A percentile compares a stretch with the other conserved stretches of the same genome.
These are phyloP conservation scores for Echria macrotheca DNA, from an alignment of 495 filamentous ascomycete genomes.

Conservation along the genomic window DNA sequence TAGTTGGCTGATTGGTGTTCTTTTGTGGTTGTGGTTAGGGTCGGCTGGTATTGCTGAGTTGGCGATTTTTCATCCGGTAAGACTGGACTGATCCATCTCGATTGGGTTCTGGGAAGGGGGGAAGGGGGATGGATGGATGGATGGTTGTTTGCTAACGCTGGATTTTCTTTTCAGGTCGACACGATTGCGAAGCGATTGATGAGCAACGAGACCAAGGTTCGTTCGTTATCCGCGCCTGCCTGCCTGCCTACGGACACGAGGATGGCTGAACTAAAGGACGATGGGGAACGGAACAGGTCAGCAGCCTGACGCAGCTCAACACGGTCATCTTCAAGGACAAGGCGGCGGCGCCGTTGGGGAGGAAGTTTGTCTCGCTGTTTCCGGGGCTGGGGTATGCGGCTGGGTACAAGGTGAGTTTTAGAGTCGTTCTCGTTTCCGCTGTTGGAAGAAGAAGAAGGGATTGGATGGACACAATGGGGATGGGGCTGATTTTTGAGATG, in stretches of 20 bases:
- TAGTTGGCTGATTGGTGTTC: background rate
- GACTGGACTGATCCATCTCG: too few relatives aligned
- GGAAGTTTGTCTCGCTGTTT: constrained; percentile 93
- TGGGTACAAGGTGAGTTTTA: constrained; percentile 83
- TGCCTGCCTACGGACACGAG: too few relatives aligned
- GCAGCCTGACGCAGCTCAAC: constrained; percentile 60
- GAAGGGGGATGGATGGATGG: too few relatives aligned
- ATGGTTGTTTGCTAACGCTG: too few relatives aligned
- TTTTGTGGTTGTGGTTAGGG: constrained; percentile 43
- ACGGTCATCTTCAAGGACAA: constrained; percentile 90
- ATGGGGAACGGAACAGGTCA: constrained; percentile 46
- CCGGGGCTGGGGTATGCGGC: constrained; percentile 95
- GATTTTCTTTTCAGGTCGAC: too few relatives aligned
- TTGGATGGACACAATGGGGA: too few relatives aligned
- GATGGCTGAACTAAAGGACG: constrained; percentile 15
- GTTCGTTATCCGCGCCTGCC: too few relatives aligned
- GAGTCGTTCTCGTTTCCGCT: too few relatives aligned
- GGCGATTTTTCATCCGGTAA: constrained; percentile 93
- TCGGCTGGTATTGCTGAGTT: constrained; percentile 94
- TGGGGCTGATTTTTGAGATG: background rate
- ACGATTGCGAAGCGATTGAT: constrained; percentile 98
- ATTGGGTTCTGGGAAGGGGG: too few relatives aligned
- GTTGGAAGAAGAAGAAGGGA: too few relatives aligned
- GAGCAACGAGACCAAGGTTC: constrained; percentile 84
- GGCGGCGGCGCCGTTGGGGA: constrained; percentile 58